These are phyloP conservation scores for Jacaranda copaia DNA, from an alignment of 257 asterid genomes.

Conservation along the genomic window DNA sequence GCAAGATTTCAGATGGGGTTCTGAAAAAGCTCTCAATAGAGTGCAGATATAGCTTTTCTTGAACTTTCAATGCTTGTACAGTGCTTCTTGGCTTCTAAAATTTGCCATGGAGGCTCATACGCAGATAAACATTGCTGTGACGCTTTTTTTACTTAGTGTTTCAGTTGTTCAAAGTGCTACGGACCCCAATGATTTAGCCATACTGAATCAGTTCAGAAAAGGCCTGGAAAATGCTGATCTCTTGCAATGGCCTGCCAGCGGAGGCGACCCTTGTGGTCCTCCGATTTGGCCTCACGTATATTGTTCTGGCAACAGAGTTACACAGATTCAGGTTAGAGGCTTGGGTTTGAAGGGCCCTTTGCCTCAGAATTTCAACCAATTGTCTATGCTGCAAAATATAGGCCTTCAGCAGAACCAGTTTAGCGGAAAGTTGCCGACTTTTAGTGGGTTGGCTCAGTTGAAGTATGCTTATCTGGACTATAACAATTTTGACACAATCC, in stretches of 20 bases:
- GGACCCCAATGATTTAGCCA: constrained; percentile 71
- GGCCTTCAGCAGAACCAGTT: constrained; percentile 79
- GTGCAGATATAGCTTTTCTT: constrained; percentile 33
- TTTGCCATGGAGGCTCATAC: constrained; percentile 53
- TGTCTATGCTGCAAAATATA: constrained; percentile 63
- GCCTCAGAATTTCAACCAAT: constrained; percentile 67
- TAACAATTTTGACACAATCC: constrained; percentile 74
- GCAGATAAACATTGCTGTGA: constrained; percentile 35
- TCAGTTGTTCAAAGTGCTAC: constrained; percentile 52
- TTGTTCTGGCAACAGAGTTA: constrained; percentile 60
- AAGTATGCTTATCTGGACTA: constrained; percentile 75
- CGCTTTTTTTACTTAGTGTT: constrained; percentile 42
- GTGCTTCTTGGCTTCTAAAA: constrained; percentile 36
- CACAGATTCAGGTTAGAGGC: constrained; percentile 85
- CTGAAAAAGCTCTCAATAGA: constrained; percentile 36
- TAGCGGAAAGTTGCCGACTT: constrained; percentile 76
- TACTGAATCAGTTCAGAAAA: constrained; percentile 62
- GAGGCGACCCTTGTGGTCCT: constrained; percentile 86
- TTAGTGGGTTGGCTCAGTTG: constrained; percentile 72
- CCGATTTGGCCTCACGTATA: constrained; percentile 77
- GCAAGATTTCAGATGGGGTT: constrained; percentile 47
- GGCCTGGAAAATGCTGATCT: constrained; percentile 78
- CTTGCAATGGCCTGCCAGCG: constrained; percentile 70
- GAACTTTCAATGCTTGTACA: constrained; percentile 42
- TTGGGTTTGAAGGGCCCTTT: constrained; percentile 81